These are phyloP conservation scores for Knufia petricola DNA, from an alignment of 2,329 filamentous ascomycete species.

Conservation along the genomic window DNA sequence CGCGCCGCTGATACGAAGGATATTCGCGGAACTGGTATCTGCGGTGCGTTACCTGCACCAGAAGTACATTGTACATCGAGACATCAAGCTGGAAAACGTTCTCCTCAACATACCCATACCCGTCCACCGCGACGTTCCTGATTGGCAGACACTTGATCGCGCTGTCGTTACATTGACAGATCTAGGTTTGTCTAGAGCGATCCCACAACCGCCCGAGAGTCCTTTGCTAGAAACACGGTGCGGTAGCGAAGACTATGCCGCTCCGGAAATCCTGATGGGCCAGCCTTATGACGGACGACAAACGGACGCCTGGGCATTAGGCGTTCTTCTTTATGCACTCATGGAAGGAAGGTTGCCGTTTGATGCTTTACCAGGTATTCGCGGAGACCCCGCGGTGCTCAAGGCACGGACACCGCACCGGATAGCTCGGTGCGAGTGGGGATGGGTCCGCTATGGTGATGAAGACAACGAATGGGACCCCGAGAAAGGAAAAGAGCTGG, in stretches of 20 bases:
- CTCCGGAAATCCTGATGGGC: slow-evolving; percentile 90
- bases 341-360: slow-evolving; percentile 91
- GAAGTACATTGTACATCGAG: slow-evolving; percentile 81
- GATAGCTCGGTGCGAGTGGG: slow-evolving; percentile 94
- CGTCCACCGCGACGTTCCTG: slow-evolving; percentile 55
- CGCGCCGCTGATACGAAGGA: slow-evolving; percentile 62
- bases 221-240: slow-evolving; percentile 89
- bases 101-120: slow-evolving; percentile 71
- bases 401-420: slow-evolving; percentile 77
- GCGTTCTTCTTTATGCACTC: slow-evolving; percentile 84
- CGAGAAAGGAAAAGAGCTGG: slow-evolving; percentile 54
- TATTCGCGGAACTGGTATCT: slow-evolving; percentile 80
- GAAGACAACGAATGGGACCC: slow-evolving; percentile 78
- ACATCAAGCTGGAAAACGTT: slow-evolving; percentile 97
- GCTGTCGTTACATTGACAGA: slow-evolving; percentile 85
- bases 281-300: slow-evolving; percentile 86
- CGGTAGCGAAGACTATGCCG: slow-evolving; percentile 93
- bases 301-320: slow-evolving; percentile 90
- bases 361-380: slow-evolving; percentile 71
- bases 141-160: slow-evolving; percentile 68
- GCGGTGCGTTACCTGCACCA: slow-evolving; percentile 80
- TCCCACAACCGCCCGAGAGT: slow-evolving; percentile 61
- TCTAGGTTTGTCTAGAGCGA: slow-evolving; percentile 75
- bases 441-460: slow-evolving; percentile 78
- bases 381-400: slow-evolving; percentile 62